A percentile compares a stretch with the other conserved stretches of the same genome.
Evolutionary conservation across 306 rosid genomes (phyloP).

Genomic region (Prunus mume): DNA sequence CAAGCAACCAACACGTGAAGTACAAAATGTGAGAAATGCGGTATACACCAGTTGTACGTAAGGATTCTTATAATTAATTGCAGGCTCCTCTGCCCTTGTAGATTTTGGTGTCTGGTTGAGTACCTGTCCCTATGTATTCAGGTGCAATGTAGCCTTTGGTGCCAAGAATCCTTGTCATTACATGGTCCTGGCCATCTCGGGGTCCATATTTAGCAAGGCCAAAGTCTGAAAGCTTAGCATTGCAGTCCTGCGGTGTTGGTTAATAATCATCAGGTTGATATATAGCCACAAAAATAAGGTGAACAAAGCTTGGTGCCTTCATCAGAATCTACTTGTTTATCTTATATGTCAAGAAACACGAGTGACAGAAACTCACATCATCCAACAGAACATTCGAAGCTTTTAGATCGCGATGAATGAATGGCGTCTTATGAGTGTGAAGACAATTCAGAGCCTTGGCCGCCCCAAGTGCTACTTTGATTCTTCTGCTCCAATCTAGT

Average conservation of each 20-base stretch:
- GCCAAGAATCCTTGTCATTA: conserved; percentile 43
- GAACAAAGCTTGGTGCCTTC: neutral
- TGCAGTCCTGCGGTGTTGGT: conserved; percentile 27
- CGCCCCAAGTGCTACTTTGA: conserved; percentile 44
- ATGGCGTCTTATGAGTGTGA: conserved; percentile 38
- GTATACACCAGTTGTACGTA: neutral
- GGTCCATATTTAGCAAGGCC: conserved; percentile 54
- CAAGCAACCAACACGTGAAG: neutral
- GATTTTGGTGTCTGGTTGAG: neutral
- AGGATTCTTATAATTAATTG: no score
- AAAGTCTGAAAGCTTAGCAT: conserved; percentile 46
- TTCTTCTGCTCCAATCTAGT: conserved; percentile 45
- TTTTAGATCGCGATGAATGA: conserved; percentile 55
- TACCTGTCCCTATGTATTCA: conserved; percentile 43
- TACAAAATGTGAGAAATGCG: neutral
- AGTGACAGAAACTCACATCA: conserved; percentile 35
- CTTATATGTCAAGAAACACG: neutral
- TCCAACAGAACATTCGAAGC: conserved; percentile 52
- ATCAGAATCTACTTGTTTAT: neutral
- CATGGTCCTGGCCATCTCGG: conserved; percentile 23
- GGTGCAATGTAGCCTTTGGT: conserved; percentile 49
- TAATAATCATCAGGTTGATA: neutral
- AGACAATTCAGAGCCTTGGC: conserved; percentile 52
- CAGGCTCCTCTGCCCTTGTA: no score
- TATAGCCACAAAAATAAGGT: neutral